Conservation (phyloP, 495 filamentous ascomycete genomes). For the Talaromyces proteolyticus region DNA sequence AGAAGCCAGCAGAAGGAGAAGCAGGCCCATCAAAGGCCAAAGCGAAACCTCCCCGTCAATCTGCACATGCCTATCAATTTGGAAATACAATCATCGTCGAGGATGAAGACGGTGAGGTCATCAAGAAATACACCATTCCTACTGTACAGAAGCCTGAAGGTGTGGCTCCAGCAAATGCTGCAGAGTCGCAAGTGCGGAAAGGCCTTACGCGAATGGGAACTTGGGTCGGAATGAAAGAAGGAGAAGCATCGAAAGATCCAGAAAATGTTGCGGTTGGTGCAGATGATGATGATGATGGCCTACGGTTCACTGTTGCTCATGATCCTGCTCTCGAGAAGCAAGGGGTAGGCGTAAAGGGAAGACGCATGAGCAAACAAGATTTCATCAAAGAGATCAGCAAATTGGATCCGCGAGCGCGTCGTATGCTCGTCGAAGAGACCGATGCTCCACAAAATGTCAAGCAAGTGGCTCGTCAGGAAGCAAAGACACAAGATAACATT, state of each 20-base stretch:
- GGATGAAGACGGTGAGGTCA: constrained; percentile 93
- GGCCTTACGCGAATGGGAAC: constrained; percentile 54
- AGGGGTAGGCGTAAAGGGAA: constrained; percentile 45
- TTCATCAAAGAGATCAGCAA: constrained; percentile 81
- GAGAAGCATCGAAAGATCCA: constrained; percentile 36
- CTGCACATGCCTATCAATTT: constrained; percentile 91
- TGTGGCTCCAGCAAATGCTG: constrained; percentile 21
- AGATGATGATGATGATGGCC: constrained; percentile 60
- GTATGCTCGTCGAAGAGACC: constrained; percentile 54
- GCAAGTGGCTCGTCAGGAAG: constrained; percentile 4
- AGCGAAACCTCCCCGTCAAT: constrained; percentile 36
- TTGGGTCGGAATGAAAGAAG: constrained; percentile 52
- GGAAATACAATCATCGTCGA: constrained; percentile 98
- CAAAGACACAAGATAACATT: not conserved
- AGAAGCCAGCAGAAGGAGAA: constrained; percentile 14
- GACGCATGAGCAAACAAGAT: constrained; percentile 83
- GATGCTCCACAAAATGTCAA: constrained; percentile 5
- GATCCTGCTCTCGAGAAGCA: constrained; percentile 22
- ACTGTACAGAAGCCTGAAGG: constrained; percentile 24
- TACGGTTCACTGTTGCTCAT: constrained; percentile 76
- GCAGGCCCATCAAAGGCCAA: constrained; percentile 12
- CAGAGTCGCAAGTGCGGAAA: constrained; percentile 31
- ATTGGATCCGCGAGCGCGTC: constrained; percentile 71
- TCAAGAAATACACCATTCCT: constrained; percentile 93
- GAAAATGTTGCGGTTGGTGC: constrained; percentile 16